phyloP scores from a whole-genome alignment of 2,329 filamentous ascomycete genomes.

The Aspergillus neotritici region DNA sequence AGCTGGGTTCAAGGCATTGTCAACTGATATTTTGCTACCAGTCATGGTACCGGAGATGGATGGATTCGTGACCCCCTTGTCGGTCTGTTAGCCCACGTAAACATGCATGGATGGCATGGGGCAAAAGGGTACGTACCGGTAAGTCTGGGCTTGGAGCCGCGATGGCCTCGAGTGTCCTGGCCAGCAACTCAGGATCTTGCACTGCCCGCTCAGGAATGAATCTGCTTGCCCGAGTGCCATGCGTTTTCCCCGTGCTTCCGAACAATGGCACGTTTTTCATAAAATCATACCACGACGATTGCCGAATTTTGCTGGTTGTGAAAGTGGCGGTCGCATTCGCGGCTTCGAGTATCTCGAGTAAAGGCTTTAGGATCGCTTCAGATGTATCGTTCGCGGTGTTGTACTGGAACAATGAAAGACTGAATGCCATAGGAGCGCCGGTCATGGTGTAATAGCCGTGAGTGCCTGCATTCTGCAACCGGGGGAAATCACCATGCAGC shows the following conservation, averaged over 20 bases:
- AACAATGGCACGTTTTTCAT: neutral
- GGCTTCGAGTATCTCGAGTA: neutral
- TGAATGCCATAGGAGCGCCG: neutral
- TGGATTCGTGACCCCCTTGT: slow-evolving; percentile 9
- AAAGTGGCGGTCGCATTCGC: neutral
- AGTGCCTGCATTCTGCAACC: slow-evolving; percentile 2
- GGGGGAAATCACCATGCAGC: neutral
- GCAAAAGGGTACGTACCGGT: too few species aligned
- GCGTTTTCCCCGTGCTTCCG: neutral
- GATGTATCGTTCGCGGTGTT: neutral
- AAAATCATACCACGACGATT: slow-evolving; percentile 3
- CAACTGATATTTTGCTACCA: slow-evolving; percentile 5
- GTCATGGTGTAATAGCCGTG: slow-evolving; percentile 5
- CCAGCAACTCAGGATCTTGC: neutral
- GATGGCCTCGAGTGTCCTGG: slow-evolving; percentile 1
- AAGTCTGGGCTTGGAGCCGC: neutral
- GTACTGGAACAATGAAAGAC: slow-evolving; percentile 1
- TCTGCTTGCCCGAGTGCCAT: neutral
- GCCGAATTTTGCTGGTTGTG: neutral
- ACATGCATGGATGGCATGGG: too few species aligned
- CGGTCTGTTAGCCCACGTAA: too few species aligned
- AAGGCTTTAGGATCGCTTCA: neutral
- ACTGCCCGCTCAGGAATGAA: slow-evolving; percentile 1
- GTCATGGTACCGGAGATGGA: slow-evolving; percentile 15
- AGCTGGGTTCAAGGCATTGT: slow-evolving; percentile 15